phyloP scores from a whole-genome alignment of 352 stramenopile genomes.

The Sclerospora graminicola region DNA sequence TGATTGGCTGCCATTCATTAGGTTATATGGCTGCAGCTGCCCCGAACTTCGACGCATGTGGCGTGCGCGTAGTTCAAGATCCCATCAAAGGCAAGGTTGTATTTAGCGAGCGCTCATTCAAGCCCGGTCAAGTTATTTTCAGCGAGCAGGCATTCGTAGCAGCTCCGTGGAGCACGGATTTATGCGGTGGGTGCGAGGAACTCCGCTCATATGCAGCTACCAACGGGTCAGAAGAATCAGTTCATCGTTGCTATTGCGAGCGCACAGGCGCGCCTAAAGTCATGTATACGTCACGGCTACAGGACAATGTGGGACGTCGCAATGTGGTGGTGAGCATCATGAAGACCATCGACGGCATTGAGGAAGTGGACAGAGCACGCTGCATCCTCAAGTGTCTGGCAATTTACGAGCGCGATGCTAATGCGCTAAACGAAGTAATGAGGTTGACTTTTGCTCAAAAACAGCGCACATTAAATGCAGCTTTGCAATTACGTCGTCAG shows the following conservation, averaged over 20 bases:
- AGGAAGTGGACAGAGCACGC: slow-evolving; percentile 57
- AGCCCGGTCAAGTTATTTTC: slow-evolving; percentile 62
- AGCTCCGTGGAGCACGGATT: slow-evolving; percentile 52
- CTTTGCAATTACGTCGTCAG: slow-evolving; percentile 30
- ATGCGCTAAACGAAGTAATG: slow-evolving; percentile 37
- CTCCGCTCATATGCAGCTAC: slow-evolving; percentile 15
- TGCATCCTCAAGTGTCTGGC: slow-evolving; percentile 62
- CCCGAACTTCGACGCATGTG: slow-evolving; percentile 39
- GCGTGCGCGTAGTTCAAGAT: slow-evolving; percentile 43
- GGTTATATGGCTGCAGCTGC: slow-evolving; percentile 28
- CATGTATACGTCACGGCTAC: slow-evolving; percentile 37
- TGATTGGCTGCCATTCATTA: slow-evolving; percentile 3
- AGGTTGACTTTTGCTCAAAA: slow-evolving; percentile 34
- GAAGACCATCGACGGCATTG: slow-evolving; percentile 44
- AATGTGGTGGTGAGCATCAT: slow-evolving; percentile 48
- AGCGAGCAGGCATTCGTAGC: slow-evolving; percentile 65
- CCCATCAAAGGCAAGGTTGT: slow-evolving; percentile 53
- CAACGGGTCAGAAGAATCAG: slow-evolving; percentile 8
- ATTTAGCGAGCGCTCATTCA: slow-evolving; percentile 35
- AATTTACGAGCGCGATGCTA: slow-evolving; percentile 38
- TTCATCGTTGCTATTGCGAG: slow-evolving; percentile 28
- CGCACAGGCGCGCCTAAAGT: slow-evolving; percentile 14
- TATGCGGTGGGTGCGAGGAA: slow-evolving; percentile 49
- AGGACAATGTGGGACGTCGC: slow-evolving; percentile 30
- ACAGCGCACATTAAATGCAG: slow-evolving; percentile 28